Evolutionary conservation across 1,284 basidiomycete species (phyloP), one percentile per base, ranked within the genome.

Genomic region (Sporisorium sorghi): DNA sequence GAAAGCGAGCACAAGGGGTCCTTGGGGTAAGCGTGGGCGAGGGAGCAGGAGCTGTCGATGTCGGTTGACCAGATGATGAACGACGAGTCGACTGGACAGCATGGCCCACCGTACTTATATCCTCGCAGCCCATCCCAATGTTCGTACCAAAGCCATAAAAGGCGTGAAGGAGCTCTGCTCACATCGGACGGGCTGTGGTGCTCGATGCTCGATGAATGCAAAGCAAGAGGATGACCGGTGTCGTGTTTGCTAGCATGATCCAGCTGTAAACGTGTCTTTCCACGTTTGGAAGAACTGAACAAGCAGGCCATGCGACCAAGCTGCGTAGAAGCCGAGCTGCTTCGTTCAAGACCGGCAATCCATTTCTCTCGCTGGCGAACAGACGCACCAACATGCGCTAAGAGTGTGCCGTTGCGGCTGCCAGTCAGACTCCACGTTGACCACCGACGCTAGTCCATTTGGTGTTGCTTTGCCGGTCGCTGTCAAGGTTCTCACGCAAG

Each of bases 41-140:
- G 26, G 7, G 44, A 17, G 44, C 8, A 11, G 7, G 32, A 9
- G 46, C 1, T 30, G 46, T 19, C 46, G 46, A 47, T 30, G 46
- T 47, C 26, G 28, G 7, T 30, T 5, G 46, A 47, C 19, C 26
- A 19, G 46, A 30, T 47, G 46, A 30, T 47, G 46, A 30, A 28
- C 15, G 26, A 46, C 15, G 24, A 28, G 26, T 28, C 17, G 43
- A 44, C 14, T 5, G 30, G 44, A 46, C 26, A 26, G 28, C 28
- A 47, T 30, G 9, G 12, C 46, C 28, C n/a, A 30, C 17, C 46
- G 23, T 47, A n/a, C 46, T 47, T 30, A 47, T 47, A 47, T 9
- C 6, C 30, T 47, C 17, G 26, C 26, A 47, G 28, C 26, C 19
- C 28, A 7, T 32, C 5, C 35, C n/a, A 5, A 6, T 11, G 30